Evolutionary conservation across 257 asterid genomes (phyloP).

Genomic region (Knoxia roxburghii): DNA sequence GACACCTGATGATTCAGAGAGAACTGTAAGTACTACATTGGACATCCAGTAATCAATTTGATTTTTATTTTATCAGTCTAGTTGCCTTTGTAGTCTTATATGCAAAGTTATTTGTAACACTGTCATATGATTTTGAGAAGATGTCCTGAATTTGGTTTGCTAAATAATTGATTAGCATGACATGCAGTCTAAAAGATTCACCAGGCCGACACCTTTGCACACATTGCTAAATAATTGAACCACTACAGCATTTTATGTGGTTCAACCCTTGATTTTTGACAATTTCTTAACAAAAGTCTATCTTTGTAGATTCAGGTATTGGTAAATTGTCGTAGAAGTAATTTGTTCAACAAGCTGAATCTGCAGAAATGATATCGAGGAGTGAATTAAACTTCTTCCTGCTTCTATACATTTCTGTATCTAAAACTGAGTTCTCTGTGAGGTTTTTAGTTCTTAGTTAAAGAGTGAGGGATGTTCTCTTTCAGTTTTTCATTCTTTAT

Average conservation of each 20-base stretch:
- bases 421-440: neutral
- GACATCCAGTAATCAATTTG: neutral
- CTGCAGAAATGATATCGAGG: neutral
- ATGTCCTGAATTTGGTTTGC: neutral
- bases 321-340: neutral
- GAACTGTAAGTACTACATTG: constrained; percentile 36
- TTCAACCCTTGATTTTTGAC: neutral
- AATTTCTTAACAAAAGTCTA: neutral
- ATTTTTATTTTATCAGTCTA: neutral
- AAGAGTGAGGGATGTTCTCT: neutral
- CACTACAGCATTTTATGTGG: neutral
- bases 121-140: no score
- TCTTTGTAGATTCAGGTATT: neutral
- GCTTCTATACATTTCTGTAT: neutral
- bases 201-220: no score
- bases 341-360: neutral
- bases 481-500: neutral
- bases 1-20: constrained; percentile 49
- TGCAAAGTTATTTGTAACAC: neutral
- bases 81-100: no score
- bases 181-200: neutral
- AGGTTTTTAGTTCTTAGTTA: neutral
- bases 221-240: no score
- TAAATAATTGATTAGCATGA: neutral
- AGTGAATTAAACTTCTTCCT: neutral